Base-by-base conservation (phyloP, 176 grass and related monocot genomes). In the Metroxylon sagu region DNA sequence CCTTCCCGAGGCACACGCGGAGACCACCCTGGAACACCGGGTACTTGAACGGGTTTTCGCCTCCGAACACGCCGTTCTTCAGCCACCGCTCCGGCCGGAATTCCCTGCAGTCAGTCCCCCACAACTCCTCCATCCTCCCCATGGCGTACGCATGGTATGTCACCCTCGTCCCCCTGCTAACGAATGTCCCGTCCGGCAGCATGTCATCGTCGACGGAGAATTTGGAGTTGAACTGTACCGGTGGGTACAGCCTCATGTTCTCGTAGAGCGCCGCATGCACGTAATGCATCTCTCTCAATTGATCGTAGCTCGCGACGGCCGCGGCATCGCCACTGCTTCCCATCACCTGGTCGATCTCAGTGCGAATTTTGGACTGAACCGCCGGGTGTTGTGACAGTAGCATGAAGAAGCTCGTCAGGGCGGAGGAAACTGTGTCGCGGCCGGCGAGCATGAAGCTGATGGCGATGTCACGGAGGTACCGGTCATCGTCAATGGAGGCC, bases 1-100 rank as follows among this genome's bases (percentile, higher is more conserved):
- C 71, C 78, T 85, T 95, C 61, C 89, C 89, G 16, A 95, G 66
- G 75, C 89, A 95, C 2, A 74, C 78, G 14, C 89, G 84, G 4
- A 70, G 69, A 0, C 89, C 89, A 18, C 83, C 89, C 26, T 87
- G 73, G 53, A 88, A 74, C 48, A 79, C 89, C 1, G 84, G 29
- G 29, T 31, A 31, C 29, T 5, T 31, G 29, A 31, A 31, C 29
- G 29, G 29, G 5, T 31, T 31, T 5, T 31, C 29, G 29, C 29
- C 5, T 31, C 4, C 6, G 29, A 31, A 31, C 29, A 31, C 6
- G 29, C 29, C 29, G 29, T 31, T 31, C 29, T 5, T 31, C 29
- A 31, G 29, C 29, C 29, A 31, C 29, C 29, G 29, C 29, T 31
- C 29, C 29, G 29, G 29, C 29, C 1, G 29, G 29, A 31, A 31